phyloP scores from a whole-genome alignment of 495 filamentous ascomycete genomes.

The Annulohypoxylon stygium region DNA sequence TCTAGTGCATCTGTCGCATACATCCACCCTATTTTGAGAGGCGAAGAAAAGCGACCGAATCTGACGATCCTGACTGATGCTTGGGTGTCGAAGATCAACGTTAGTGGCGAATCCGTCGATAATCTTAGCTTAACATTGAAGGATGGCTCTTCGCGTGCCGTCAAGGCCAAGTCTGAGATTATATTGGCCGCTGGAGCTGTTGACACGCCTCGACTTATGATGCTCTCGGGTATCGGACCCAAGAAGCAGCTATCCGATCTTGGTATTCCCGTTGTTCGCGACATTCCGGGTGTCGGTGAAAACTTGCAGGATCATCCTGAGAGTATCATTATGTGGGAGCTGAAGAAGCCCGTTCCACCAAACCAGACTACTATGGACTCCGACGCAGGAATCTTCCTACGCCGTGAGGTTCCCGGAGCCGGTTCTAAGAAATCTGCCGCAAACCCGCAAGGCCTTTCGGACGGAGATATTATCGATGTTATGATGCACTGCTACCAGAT shows the following conservation, averaged over 20 bases:
- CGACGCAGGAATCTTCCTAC: slow-evolving; percentile 86
- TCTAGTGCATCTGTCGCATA: slow-evolving; percentile 88
- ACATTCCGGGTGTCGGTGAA: slow-evolving; percentile 83
- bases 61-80: slow-evolving; percentile 83
- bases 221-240: slow-evolving; percentile 84
- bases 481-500: slow-evolving; percentile 97
- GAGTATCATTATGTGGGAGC: slow-evolving; percentile 85
- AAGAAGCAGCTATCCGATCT: slow-evolving; percentile 72
- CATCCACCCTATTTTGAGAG: slow-evolving; percentile 84
- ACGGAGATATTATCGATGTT: slow-evolving; percentile 78
- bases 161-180: slow-evolving; percentile 75
- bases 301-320: slow-evolving; percentile 85
- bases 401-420: slow-evolving; percentile 74
- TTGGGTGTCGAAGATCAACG: slow-evolving; percentile 82
- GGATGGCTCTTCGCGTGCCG: slow-evolving; percentile 69
- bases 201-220: slow-evolving; percentile 78
- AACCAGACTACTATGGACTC: slow-evolving; percentile 89
- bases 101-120: slow-evolving; percentile 71
- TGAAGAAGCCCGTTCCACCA: slow-evolving; percentile 78
- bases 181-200: slow-evolving; percentile 84
- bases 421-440: slow-evolving; percentile 60
- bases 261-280: slow-evolving; percentile 74
- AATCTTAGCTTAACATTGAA: slow-evolving; percentile 76
- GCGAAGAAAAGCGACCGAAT: slow-evolving; percentile 80
- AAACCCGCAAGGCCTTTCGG: slow-evolving; percentile 56